Percentiles rank a stretch among this genome's conserved stretches.
Conservation (phyloP, 495 filamentous ascomycete genomes). For the Neurospora africana region DNA sequence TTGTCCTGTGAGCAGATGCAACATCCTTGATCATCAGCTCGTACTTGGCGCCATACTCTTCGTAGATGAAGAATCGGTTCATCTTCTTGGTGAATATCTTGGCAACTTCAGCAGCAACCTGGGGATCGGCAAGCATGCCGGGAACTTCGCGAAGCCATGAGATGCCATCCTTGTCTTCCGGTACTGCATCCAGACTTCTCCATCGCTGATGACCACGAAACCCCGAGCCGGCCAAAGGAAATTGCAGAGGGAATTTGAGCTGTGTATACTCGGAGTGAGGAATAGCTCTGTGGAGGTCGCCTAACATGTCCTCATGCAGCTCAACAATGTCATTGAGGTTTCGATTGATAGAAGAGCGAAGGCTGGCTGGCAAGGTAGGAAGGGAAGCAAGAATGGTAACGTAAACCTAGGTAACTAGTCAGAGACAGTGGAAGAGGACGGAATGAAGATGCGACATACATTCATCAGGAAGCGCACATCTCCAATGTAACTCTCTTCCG, state of each 20-base stretch:
- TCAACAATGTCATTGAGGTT: conserved; percentile 61
- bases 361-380: conserved; percentile 42
- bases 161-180: conserved; percentile 33
- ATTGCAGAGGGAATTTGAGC: conserved; percentile 19
- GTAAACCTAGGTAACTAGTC: conserved; percentile 47
- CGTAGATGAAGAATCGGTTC: conserved; percentile 71
- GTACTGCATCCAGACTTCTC: conserved; percentile 51
- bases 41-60: conserved; percentile 80
- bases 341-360: conserved; percentile 51
- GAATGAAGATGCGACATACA: conserved; percentile 36
- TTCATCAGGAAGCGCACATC: conserved; percentile 79
- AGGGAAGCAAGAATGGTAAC: conserved; percentile 53
- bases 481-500: conserved; percentile 80
- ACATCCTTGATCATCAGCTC: conserved; percentile 71
- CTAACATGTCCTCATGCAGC: conserved; percentile 59
- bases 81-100: conserved; percentile 71
- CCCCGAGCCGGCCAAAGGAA: conserved; percentile 3
- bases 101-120: conserved; percentile 63
- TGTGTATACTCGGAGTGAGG: conserved; percentile 54
- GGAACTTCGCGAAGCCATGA: conserved; percentile 37
- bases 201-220: conserved; percentile 40
- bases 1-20: conserved; percentile 51
- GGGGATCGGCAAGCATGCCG: conserved; percentile 55
- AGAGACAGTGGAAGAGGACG: conserved; percentile 1
- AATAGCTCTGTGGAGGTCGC: conserved; percentile 50